Base-by-base conservation (phyloP, 306 rosid genomes). In the Begonia peltatifolia region DNA sequence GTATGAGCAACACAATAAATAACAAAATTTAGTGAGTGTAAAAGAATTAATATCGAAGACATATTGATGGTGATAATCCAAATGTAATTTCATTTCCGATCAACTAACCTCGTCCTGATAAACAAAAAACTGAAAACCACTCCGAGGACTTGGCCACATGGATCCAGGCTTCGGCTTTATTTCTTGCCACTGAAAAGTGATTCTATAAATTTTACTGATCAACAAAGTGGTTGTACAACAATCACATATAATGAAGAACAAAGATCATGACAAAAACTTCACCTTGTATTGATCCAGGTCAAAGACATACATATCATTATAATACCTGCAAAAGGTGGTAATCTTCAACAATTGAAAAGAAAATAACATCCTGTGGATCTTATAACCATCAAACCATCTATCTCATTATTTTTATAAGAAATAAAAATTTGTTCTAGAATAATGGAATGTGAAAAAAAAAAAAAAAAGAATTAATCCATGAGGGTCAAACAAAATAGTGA, bases 241-340 rank as follows among this genome's bases (percentile, higher is more conserved):
- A 30, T 58, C 57, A 46, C 50, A 43, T 47, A 57, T 17, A 53
- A 47, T 66, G 30, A 11, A 66, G 42, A 22, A 23, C 15, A 63
- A 14, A 62, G 47, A 58, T 47, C n/a, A 12, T 14, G 15, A 41
- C 38, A 47, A 25, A 9, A 35, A 53, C 42, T 59, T 65, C 76
- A 86, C 99, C 95, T 90, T 90, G 65, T 72, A 90, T 61, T 76
- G 94, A 66, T 90, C 99, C 46, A 90, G 87, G 76, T 90, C 99
- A 73, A 90, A 90, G 61, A 86, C 82, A 73, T 70, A 83, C 62
- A 86, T 74, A 79, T 90, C 99, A 61, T 83, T 90, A 57, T 74
- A 78, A 65, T 90, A 90, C 90, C 99, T 86, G 86, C 74, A 76
- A 46, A 54, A 10, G 23, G 20, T 42, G 54, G 41, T 16, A 13